These are phyloP conservation scores for Gynochthodes officinalis DNA, from an alignment of 257 asterid species.

Conservation along the genomic window DNA sequence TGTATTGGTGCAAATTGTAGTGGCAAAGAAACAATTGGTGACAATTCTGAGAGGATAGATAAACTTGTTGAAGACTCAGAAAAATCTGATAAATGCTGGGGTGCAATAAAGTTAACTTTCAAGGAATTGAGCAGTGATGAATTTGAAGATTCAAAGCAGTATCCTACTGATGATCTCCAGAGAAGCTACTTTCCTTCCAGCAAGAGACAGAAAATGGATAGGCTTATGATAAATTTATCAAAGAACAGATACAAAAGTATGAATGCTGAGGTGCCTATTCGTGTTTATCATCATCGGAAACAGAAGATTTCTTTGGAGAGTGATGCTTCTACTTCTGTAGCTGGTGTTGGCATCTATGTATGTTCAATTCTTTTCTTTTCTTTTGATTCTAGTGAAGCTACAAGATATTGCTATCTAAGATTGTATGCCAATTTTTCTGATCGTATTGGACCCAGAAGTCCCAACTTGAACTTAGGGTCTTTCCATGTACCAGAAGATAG, in stretches of 20 bases:
- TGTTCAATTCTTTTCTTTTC: not conserved
- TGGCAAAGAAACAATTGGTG: constrained; percentile 15
- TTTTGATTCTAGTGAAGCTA: not conserved
- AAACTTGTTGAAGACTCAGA: not conserved
- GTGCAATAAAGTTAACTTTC: not conserved
- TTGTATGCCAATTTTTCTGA: not conserved
- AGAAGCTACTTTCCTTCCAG: constrained; percentile 15
- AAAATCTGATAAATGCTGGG: constrained; percentile 5
- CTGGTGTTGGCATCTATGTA: constrained; percentile 20
- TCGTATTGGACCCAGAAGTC: not conserved
- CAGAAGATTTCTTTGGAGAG: constrained; percentile 20
- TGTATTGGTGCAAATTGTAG: constrained; percentile 11
- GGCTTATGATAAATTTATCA: not conserved
- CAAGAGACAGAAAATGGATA: constrained; percentile 19
- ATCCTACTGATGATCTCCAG: constrained; percentile 1
- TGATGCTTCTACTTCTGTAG: constrained; percentile 16
- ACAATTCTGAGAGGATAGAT: not conserved
- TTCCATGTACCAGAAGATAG: not conserved
- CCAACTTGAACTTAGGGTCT: not conserved
- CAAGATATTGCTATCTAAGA: not conserved
- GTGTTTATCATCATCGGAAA: constrained; percentile 29
- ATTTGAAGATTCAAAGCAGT: constrained; percentile 2
- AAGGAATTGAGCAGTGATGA: constrained; percentile 12
- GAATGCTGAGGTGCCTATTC: constrained; percentile 17
- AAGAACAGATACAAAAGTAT: constrained; percentile 13